Evolutionary conservation across 352 stramenopile species (phyloP), one percentile per base, ranked within the genome.

Genomic region (Globisporangium acanthophoron): DNA sequence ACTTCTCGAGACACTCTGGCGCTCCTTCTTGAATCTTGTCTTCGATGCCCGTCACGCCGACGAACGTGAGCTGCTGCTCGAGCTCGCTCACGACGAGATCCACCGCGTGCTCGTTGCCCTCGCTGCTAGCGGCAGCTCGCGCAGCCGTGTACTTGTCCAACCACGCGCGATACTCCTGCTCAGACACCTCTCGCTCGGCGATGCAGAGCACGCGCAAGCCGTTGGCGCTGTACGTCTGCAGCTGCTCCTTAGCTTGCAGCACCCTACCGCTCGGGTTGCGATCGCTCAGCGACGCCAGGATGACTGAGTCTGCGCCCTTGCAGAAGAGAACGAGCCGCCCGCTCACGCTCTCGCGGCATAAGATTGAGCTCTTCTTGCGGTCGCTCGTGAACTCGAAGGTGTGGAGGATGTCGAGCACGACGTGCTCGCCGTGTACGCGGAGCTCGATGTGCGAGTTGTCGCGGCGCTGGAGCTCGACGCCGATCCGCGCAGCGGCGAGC

Each of bases 241-340:
- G 73, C 24, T 84, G 66, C 9, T 78, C 65, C 56, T 74, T 73
- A 9, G 66, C 66, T 44, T 66, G 64, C 11, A 74, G 20, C 27
- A 80, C 44, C 16, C 49, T 44, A 12, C 62, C 72, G 11, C 58
- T 49, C 20, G 66, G 64, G 58, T 79, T 79, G 0, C 45, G 56
- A 2, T 65, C 55, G 33, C 63, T 74, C 20, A 85, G 56, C 20
- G 80, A 56, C 3, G 71, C 62, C 12, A 97, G 64, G 5, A 98
- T 80, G 20, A 94, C 78, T 1, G 81, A 92, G 61, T 97, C 92
- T 0, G 92, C 92, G n/a, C 92, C 91, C 74, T 97, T 94, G 46
- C 63, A 77, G 45, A 87, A 75, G 37, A 91, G 39, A 15, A 85
- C 56, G 13, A 81, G 64, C 16, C 58, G 65, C 7, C 67, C 67